phyloP scores from a whole-genome alignment of 2,329 filamentous ascomycete genomes.

The Hypoxylon sp. region DNA sequence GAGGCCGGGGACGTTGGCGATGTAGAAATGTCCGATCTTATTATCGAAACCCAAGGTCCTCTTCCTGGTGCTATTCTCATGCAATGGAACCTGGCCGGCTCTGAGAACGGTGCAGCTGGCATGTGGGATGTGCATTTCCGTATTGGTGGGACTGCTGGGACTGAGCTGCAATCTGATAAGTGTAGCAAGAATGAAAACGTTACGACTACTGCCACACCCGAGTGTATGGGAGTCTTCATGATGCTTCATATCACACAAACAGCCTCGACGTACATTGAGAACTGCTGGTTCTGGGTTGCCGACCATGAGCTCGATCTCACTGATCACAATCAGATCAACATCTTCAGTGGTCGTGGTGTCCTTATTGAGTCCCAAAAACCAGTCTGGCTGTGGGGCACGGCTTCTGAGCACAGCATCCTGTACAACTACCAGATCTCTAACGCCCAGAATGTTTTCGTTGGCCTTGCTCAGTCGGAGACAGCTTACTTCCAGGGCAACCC shows the following conservation, averaged over 20 bases:
- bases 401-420: conserved; percentile 75
- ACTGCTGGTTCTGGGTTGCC: conserved; percentile 90
- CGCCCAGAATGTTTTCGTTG: conserved; percentile 85
- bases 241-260: conserved; percentile 75
- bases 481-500: conserved; percentile 91
- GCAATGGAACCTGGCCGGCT: conserved; percentile 87
- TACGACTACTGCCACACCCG: conserved; percentile 71
- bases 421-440: conserved; percentile 90
- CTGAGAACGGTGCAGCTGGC: conserved; percentile 77
- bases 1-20: conserved; percentile 80
- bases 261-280: conserved; percentile 85
- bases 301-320: conserved; percentile 88
- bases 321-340: conserved; percentile 83
- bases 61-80: conserved; percentile 91
- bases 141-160: conserved; percentile 88
- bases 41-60: conserved; percentile 86
- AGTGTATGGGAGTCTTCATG: conserved; percentile 82
- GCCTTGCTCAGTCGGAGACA: conserved; percentile 89
- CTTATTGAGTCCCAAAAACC: conserved; percentile 83
- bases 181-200: conserved; percentile 82
- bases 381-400: conserved; percentile 85
- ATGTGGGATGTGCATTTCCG: conserved; percentile 98
- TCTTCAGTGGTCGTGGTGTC: conserved; percentile 90
- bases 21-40: conserved; percentile 89
- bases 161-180: conserved; percentile 82